Base-by-base conservation (phyloP, 2,329 filamentous ascomycete genomes). In the Monosporascus sp. region DNA sequence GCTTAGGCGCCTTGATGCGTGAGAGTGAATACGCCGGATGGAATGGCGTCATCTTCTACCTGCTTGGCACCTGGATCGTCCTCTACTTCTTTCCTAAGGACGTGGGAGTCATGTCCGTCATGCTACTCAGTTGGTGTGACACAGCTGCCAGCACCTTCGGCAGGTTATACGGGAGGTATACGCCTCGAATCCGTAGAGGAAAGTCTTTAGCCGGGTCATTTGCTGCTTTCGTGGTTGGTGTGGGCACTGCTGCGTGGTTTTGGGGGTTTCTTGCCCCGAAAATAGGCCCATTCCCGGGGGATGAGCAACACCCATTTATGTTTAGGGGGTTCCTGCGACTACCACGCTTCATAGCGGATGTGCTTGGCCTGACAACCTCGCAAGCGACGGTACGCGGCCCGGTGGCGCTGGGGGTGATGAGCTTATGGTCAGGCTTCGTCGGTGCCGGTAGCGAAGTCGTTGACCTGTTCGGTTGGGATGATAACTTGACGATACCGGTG, bases 21-120 rank as follows among this genome's bases (percentile, higher is more conserved):
- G 94, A 99, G 75, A 94, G 88, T 59, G 94, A 99, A 73, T 96
- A 93, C 61, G 80, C 86, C 47, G 90, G 91, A 49, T 99, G 90
- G 79, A 99, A 99, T 68, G 94, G 94, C 50, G 93, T 97, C 61
- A 95, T 99, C 60, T 97, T 89, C 77, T 99, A 97, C 72, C 83
- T 99, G 9, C 81, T 97, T 7, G 94, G 94, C 52, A 86, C 91
- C 27, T 97, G 91, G 84, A 79, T 85, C 34, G 90, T 93, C 17
- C 82, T 97, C 60, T 83, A 83, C 60, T 90, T 90, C 69, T 90
- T 95, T 69, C 90, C 92, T 58, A 99, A 97, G 74, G 94, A 99
- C 64, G 82, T 99, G 24, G 91, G 87, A 7, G 87, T 96, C 48
- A 87, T 97, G 77, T 86, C 88, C 56, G 88, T 97, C 44, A 77